Evolutionary conservation across 257 asterid species (phyloP).

Genomic region (Plantago major): DNA sequence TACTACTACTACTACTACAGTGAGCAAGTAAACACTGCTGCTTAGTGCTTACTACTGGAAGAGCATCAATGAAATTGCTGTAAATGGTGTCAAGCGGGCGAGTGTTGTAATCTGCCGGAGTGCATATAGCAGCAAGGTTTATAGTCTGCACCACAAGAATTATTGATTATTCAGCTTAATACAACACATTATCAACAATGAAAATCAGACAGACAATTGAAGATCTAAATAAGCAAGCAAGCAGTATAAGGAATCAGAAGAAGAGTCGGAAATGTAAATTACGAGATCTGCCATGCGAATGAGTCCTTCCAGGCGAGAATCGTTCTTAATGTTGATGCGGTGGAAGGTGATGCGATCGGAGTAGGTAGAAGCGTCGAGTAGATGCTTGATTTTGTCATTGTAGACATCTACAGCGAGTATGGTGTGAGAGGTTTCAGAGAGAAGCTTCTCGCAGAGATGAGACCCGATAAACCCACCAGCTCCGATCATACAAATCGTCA

Average conservation of each 20-base stretch:
- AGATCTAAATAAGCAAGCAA: too few relatives aligned
- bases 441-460: slow-evolving; percentile 51
- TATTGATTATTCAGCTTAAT: slow-evolving; percentile 20
- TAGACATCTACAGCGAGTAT: slow-evolving; percentile 56
- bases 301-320: slow-evolving; percentile 96
- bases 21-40: too few relatives aligned
- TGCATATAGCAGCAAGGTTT: slow-evolving; percentile 98
- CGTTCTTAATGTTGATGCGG: slow-evolving; percentile 86
- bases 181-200: too few relatives aligned
- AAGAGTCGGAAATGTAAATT: slow-evolving; percentile 14
- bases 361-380: slow-evolving; percentile 27
- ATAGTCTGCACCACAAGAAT: slow-evolving; percentile 54
- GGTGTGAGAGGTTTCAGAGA: slow-evolving; percentile 50
- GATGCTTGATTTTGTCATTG: slow-evolving; percentile 54
- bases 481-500: slow-evolving; percentile 59
- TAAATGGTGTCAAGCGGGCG: slow-evolving; percentile 96
- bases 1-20: too few relatives aligned
- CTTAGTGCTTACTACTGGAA: slow-evolving; percentile 69
- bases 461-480: slow-evolving; percentile 72
- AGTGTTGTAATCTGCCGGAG: slow-evolving; percentile 96
- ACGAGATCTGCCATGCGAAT: slow-evolving; percentile 97
- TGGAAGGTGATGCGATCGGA: slow-evolving; percentile 74
- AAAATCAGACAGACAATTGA: too few relatives aligned
- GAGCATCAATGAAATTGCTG: slow-evolving; percentile 97
- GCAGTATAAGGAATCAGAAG: slow-evolving; percentile 6